Conservation (phyloP, 179 eudicot genomes). For the Actinidia arguta region DNA sequence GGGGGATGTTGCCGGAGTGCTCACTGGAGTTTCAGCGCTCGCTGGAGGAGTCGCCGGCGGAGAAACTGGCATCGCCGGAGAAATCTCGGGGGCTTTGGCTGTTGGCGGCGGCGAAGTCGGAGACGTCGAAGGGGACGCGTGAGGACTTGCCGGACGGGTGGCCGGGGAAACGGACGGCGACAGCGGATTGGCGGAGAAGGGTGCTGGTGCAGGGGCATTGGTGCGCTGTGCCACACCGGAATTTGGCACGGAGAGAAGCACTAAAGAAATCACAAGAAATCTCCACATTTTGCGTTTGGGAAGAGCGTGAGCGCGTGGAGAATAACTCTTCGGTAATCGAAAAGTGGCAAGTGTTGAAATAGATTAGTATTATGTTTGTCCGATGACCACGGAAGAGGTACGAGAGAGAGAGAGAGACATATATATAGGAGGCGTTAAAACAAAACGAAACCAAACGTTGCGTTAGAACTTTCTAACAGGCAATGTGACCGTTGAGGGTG, state of each 20-base stretch:
- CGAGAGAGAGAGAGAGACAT: neutral
- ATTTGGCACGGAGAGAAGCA: conserved; percentile 23
- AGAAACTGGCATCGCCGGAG: conserved; percentile 18
- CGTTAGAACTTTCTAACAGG: neutral
- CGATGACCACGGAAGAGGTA: conserved; percentile 6
- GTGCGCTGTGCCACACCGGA: conserved; percentile 26
- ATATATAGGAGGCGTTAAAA: neutral
- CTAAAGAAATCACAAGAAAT: conserved; percentile 16
- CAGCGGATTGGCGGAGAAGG: conserved; percentile 12
- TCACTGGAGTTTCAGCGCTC: conserved; percentile 15
- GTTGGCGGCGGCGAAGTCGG: conserved; percentile 27
- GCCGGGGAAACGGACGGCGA: conserved; percentile 21
- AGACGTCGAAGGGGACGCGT: conserved; percentile 34
- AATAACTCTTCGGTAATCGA: too few species aligned
- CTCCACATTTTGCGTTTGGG: conserved; percentile 20
- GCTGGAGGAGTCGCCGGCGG: conserved; percentile 18
- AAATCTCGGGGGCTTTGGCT: conserved; percentile 15
- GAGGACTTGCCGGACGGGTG: conserved; percentile 32
- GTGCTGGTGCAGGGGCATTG: conserved; percentile 32
- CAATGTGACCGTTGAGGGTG: conserved; percentile 21
- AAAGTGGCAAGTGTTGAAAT: too few species aligned
- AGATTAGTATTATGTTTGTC: too few species aligned
- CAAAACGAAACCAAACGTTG: conserved; percentile 26
- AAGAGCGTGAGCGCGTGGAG: too few species aligned
- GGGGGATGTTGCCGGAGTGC: conserved; percentile 17